Evolutionary conservation across 441 rosid genomes (phyloP).

Genomic region (Corymbia calophylla): DNA sequence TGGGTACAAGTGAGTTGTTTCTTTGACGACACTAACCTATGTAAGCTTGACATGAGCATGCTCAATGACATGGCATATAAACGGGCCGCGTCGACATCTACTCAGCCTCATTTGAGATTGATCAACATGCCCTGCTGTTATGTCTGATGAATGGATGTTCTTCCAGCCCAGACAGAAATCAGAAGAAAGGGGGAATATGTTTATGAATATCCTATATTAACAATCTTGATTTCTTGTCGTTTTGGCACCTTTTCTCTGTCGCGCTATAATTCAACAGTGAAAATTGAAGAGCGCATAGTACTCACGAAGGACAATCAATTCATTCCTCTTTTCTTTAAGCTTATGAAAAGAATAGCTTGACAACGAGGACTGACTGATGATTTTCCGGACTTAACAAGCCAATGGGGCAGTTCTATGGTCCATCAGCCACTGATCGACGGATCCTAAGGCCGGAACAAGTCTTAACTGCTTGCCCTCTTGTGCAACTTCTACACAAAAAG

Average conservation of each 20-base stretch:
- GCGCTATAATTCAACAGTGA: neutral
- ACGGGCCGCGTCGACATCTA: neutral
- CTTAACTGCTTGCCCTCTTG: neutral
- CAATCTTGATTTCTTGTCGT: neutral
- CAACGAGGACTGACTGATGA: neutral
- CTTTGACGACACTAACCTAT: neutral
- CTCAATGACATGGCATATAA: neutral
- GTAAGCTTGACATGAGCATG: neutral
- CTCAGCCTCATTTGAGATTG: neutral
- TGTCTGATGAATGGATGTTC: neutral
- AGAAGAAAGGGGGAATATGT: neutral
- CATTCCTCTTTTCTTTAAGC: neutral
- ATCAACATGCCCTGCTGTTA: no score
- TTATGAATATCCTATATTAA: neutral
- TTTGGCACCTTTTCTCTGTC: neutral
- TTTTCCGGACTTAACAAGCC: neutral
- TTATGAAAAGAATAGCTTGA: neutral
- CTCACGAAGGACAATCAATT: neutral
- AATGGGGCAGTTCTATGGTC: neutral
- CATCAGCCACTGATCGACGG: neutral
- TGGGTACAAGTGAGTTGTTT: rapidly evolving
- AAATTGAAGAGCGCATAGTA: neutral
- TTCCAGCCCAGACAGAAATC: neutral
- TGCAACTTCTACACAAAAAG: neutral
- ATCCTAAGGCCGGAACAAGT: neutral